Evolutionary conservation across 1,139 yeast species (phyloP), one percentile per base, ranked within the genome.

Genomic region (Suhomyces wounanorum): DNA sequence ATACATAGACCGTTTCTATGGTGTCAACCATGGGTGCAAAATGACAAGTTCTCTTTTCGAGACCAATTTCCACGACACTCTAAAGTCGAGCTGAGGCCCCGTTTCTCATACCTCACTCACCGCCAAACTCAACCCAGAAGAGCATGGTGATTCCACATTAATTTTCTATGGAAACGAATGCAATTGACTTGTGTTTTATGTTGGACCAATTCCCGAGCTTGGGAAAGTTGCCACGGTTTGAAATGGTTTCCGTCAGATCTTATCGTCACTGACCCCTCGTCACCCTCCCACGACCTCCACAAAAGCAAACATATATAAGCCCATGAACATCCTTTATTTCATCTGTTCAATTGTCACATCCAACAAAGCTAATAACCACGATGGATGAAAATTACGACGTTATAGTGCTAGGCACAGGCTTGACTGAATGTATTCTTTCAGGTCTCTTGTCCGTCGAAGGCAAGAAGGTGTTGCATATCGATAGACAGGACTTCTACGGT

Each of bases 371-470:
- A 30, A n/a, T 17, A 23, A 18, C 10, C 46, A 66, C 43, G 48
- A 90, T 95, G 97, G 98, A 94, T 73, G 97, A 92, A 74, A 85
- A 89, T 61, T 94, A 92, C 83, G 99, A 94, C 75, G 94, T 89
- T 55, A 89, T 89, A 60, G 96, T 89, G 40, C 69, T 73, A 57
- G 79, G 83, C 47, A 84, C 94, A 41, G 99, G 99, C 16, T 81
- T 95, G 58, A 94, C 98, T 52, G 99, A 94, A 70, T 94, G 99
- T 76, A 87, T 95, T 55, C 82, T 94, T 49, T 90, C 97, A 1
- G 99, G 99, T 11, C 75, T 94, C 51, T 79, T 94, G 52, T 91
- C 98, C 11, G 97, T 92, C 13, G 99, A 94, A 66, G 96, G 98
- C 61, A 94, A 94, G 77, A 94, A 94, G 68, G 99, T 94, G 11